Percentiles rank a stretch among this genome's conserved stretches.
Evolutionary conservation across 2,329 filamentous ascomycete species (phyloP).

Genomic region (Tolypocladium album): DNA sequence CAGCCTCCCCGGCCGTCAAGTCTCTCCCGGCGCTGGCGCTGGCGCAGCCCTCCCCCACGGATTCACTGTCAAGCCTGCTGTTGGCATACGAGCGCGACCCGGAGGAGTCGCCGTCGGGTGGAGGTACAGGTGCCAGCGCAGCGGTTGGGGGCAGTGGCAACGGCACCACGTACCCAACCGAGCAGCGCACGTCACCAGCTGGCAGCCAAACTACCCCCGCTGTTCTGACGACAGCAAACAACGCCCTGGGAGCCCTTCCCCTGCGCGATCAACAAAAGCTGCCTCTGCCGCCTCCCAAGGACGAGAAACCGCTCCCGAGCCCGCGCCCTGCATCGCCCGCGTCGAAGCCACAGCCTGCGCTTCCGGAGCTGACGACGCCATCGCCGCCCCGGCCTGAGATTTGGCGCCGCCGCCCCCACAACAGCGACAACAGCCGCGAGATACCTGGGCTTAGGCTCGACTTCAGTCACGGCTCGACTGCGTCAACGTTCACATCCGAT

Average conservation of each 20-base stretch:
- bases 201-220: not conserved
- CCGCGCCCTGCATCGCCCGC: not conserved
- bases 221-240: not conserved
- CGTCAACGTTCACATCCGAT: conserved; percentile 12
- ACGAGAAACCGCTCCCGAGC: conserved; percentile 5
- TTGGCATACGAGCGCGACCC: conserved; percentile 43
- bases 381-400: conserved; percentile 22
- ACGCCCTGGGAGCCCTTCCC: conserved; percentile 3
- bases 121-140: not conserved
- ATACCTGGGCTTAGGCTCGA: conserved; percentile 38
- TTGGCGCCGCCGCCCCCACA: conserved; percentile 42
- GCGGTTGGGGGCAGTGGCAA: not conserved
- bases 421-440: conserved; percentile 33
- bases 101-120: conserved; percentile 14
- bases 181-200: not conserved
- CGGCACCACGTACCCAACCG: not conserved
- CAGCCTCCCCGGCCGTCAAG: conserved; percentile 4
- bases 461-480: conserved; percentile 39
- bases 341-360: conserved; percentile 3
- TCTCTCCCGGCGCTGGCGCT: conserved; percentile 13
- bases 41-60: conserved; percentile 26
- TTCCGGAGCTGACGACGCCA: conserved; percentile 9
- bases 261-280: conserved; percentile 1
- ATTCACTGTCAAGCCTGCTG: conserved; percentile 43
- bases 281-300: conserved; percentile 17